Base-by-base conservation (phyloP, 768 basidiomycete species). In the Lyophyllum semitale region DNA sequence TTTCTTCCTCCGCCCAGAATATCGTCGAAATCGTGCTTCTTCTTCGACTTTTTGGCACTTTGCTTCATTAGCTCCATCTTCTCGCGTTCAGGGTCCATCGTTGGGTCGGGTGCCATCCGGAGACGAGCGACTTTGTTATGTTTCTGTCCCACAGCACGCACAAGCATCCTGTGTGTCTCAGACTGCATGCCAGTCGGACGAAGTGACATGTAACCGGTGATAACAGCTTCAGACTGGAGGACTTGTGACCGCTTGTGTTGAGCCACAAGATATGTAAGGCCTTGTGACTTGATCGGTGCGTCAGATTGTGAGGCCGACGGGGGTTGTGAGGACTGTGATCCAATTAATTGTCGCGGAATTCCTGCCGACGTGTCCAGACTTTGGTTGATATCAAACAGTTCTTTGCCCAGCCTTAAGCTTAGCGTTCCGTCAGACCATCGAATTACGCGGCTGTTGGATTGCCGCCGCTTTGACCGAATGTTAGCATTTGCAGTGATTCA, bases 391-490 rank as follows among this genome's bases (percentile, higher is more conserved):
- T 98, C 95, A 72, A 95, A 98, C 4, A 97, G 77, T 66, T 98
- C 96, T 69, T 91, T 90, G 40, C 97, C 97, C 52, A 99, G 75
- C 59, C 91, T 89, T 27, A 99, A 81, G 62, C 94, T 95, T 53
- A 94, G 73, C 13, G 90, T 83, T 15, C 96, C 96, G 68, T 99
- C 97, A 6, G 95, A 97, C 97, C 97, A 99, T 13, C 90, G 84
- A 54, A 99, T 84, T 35, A 98, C 76, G 27, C 95, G 88, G 59
- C 89, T 85, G 66, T 99, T 99, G 15, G 93, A 93, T 76, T 95
- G 89, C 59, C 87, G 83, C 60, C 73, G 77, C 95, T 97, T 68
- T 37, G 47, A 40, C 48, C 54, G 41, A 9, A 48, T 30, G 44
- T 54, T n/a, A 56, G 32, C 18, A 4, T 33, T 43, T 62, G 32